Base-by-base conservation (phyloP, 2,329 filamentous ascomycete species). In the Dryadomyces quercivorus region DNA sequence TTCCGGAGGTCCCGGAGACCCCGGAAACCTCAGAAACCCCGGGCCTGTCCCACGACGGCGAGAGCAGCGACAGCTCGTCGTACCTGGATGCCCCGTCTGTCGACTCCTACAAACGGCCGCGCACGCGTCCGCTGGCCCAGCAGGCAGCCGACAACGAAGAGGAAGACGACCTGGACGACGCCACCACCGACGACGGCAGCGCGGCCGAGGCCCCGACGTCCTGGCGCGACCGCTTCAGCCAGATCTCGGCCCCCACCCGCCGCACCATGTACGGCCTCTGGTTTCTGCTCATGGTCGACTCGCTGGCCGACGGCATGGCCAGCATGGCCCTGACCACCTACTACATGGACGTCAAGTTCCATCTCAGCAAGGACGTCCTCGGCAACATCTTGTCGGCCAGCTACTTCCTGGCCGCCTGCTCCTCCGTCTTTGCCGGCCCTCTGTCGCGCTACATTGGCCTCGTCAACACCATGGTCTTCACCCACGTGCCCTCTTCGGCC, bases 231-330 rank as follows among this genome's bases (percentile, higher is more conserved):
- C 72, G 65, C 51, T 69, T 81, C 43, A 67, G 75, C 1, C 71
- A 79, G 57, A 83, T 85, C 52, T 85, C 82, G 0, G 64, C 67
- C 1, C 67, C 75, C 15, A 84, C 82, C 0, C 72, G 76, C 13
- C 72, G 70, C 1, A 72, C 80, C 61, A 82, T 85, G 75, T 78
- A 77, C 64, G 78, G 79, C 51, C 69, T 86, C 3, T 85, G 82
- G 80, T 75, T 83, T 56, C 72, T 86, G 8, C 72, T 86, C 10
- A 74, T 76, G 21, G 70, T 85, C 22, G 83, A 86, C 65, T 81
- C 80, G 2, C 70, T 85, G 10, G 80, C 82, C 15, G 81, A 85
- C 60, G 81, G 82, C 22, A 85, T 85, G 78, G 74, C 76, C n/a
- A 72, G 71, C 3, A 76, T 78, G 60, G 72, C 77, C 1, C 60